Evolutionary conservation across 2,329 filamentous ascomycete genomes (phyloP).

Genomic region (Aspergillus jensenii): DNA sequence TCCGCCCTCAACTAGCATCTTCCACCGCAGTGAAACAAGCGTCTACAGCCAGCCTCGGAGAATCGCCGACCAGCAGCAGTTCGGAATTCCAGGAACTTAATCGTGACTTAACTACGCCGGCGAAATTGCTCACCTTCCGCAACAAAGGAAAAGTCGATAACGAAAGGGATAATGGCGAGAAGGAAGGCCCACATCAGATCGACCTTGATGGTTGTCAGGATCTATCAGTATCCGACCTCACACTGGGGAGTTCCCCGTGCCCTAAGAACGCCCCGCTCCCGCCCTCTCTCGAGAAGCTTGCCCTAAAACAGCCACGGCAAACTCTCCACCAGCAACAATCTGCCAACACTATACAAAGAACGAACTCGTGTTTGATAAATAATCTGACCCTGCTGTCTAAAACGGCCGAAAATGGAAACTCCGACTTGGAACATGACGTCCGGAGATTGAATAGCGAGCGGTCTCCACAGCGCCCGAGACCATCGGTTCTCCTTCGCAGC

Average conservation of each 20-base stretch:
- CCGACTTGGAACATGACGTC: background rate
- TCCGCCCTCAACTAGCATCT: background rate
- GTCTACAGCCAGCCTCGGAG: conserved; percentile 15
- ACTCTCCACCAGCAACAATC: background rate
- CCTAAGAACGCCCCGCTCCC: background rate
- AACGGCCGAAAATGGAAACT: background rate
- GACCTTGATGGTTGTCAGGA: background rate
- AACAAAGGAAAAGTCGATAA: background rate
- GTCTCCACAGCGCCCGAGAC: background rate
- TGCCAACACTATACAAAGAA: background rate
- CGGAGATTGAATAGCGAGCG: background rate
- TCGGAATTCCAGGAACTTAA: conserved; percentile 11
- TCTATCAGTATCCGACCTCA: background rate
- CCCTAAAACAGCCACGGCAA: background rate
- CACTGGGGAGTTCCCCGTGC: background rate
- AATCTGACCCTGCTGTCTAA: background rate
- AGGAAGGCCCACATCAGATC: background rate
- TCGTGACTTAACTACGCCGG: background rate
- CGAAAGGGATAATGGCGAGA: background rate
- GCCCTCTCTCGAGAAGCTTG: background rate
- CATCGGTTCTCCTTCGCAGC: background rate
- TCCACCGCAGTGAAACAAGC: background rate
- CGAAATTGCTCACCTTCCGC: background rate
- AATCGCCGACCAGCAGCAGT: conserved; percentile 5
- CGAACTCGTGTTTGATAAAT: background rate